Base-by-base conservation (phyloP, 169 alveolate species). In the Plasmodium yoelii region DNA sequence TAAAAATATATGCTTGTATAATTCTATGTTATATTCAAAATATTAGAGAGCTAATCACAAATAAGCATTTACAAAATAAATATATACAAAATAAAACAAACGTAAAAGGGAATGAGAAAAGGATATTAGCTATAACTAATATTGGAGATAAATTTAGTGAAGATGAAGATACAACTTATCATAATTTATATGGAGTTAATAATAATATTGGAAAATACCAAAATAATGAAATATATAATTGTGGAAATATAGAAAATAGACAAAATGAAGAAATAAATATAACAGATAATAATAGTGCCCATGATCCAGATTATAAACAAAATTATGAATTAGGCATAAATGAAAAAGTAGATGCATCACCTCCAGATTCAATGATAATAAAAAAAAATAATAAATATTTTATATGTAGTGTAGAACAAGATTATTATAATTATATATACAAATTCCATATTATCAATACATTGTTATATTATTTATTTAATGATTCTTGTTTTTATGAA, bases 381-480 rank as follows among this genome's bases (percentile, higher is more conserved):
- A 80, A 68, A 70, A 80, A 80, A 51, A 67, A 64, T 26, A 80
- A 68, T 44, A 80, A 80, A 51, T 65, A 65, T 46, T 80, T 80
- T 24, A 69, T 80, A 4, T 80, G 90, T 42, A 80, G 90, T 44
- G 82, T 80, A 1, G 82, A 80, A 59, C 72, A 71, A 5, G 90
- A 80, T 55, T 67, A 80, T 24, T 65, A 80, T 18, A 64, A 80
- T 42, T 80, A 65, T 49, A 80, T 80, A 9, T 80, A 65, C 10
- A 3, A 51, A 5, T 80, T 67, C 18, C 59, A 67, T 13, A 67
- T 67, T 12, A 22, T 80, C 5, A 80, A 69, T 24, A 68, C 70
- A 1, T 59, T 80, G 8, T n/a, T 80, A 47, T 65, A 22, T 59
- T 47, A 80, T 24, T 18, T 80, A 26, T 80, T 65, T 12, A 80